phyloP scores from a whole-genome alignment of 345 rosid genomes.

The Hypericum perforatum region DNA sequence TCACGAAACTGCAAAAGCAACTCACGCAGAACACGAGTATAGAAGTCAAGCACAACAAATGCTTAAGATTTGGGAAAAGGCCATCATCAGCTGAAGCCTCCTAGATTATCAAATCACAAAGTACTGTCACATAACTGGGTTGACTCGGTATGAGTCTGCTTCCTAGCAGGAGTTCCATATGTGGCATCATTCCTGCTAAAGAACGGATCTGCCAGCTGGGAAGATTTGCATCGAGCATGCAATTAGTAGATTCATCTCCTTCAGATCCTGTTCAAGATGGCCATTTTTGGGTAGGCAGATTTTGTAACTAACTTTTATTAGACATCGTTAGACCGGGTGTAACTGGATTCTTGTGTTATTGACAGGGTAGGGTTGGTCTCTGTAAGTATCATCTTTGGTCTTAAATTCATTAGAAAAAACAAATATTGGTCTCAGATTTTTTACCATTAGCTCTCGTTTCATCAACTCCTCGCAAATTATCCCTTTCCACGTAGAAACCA shows the following conservation, averaged over 20 bases:
- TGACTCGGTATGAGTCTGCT: background rate
- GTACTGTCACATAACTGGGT: background rate
- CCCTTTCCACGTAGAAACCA: no score
- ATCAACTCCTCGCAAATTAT: background rate
- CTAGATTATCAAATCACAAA: conserved; percentile 7
- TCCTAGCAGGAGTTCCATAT: no score
- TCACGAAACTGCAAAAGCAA: conserved; percentile 40
- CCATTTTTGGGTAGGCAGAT: conserved; percentile 4
- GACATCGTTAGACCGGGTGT: background rate
- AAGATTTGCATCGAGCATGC: conserved; percentile 3
- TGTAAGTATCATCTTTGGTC: conserved; percentile 12
- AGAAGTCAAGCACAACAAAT: conserved; percentile 47
- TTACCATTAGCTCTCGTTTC: background rate
- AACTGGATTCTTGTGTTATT: conserved; percentile 14
- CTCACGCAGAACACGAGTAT: conserved; percentile 43
- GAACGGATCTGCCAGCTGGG: conserved; percentile 9
- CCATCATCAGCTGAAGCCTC: conserved; percentile 13
- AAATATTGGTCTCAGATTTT: background rate
- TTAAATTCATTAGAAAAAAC: conserved; percentile 7
- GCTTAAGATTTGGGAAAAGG: conserved; percentile 35
- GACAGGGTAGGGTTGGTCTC: conserved; percentile 10
- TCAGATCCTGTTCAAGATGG: conserved; percentile 10
- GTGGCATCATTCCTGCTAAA: background rate
- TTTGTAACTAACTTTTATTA: conserved; percentile 1
- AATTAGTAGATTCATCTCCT: conserved; percentile 14